Evolutionary conservation across 441 rosid genomes (phyloP), one percentile per base, ranked within the genome.

Genomic region (Gossypium davidsonii): DNA sequence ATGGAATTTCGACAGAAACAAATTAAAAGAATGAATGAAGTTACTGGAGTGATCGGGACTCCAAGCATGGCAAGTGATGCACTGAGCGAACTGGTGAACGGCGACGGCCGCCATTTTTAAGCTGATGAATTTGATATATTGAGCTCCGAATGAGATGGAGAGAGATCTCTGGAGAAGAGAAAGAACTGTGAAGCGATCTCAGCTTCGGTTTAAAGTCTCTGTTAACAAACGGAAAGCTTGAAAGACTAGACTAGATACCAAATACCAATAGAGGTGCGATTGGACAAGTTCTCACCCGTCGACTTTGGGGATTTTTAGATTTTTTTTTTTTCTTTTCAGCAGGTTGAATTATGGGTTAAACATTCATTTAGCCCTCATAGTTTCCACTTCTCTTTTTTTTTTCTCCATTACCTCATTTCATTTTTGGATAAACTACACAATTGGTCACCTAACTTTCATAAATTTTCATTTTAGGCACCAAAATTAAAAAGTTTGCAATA

Each of bases 11-110:
- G 26, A 55, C 20, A 18, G 5, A 4, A 70, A 15, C 11, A 77
- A 20, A 52, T 17, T 31, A 72, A 14, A 31, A 26, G 42, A 10
- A 70, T 31, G 49, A 3, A 31, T 31, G 1, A 28, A 46, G 62
- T 74, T 81, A 94, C 98, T 88, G 7, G 97, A 88, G 79, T 72
- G 89, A 86, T 92, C 97, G 62, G 98, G 93, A 84, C 93, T 90
- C 98, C 98, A 94, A 68, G 99, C 91, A 78, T 94, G 99, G 83
- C 97, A 91, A 77, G 96, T 91, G 81, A 94, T 87, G 84, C 89
- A 90, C 74, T 85, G 89, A 15, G 98, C 93, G 53, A 92, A 84
- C 76, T 89, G 94, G 71, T 91, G 93, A 81, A 89, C 91, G 26
- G 90, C 82, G 42, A 85, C 76, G 60, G 82, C 85, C 34, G 97